Evolutionary conservation across 2,329 filamentous ascomycete genomes (phyloP).

Genomic region (Nigrograna mackinnonii): DNA sequence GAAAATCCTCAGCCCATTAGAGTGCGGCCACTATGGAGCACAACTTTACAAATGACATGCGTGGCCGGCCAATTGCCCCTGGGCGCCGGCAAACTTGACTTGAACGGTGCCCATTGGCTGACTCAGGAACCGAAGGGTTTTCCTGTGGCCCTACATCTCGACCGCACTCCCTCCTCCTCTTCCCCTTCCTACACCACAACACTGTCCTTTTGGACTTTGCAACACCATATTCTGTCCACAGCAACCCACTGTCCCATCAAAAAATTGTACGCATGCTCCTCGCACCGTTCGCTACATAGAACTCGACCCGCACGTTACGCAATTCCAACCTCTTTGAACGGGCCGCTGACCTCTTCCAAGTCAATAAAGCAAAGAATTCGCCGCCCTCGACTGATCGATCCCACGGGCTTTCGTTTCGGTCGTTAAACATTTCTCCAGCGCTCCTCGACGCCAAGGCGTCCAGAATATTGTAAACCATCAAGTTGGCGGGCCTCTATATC

Average conservation of each 20-base stretch:
- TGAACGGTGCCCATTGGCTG: too few relatives aligned
- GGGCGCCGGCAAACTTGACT: too few relatives aligned
- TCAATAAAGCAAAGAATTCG: neutral
- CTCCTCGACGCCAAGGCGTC: conserved; percentile 44
- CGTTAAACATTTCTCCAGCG: conserved; percentile 15
- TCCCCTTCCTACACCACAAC: conserved; percentile 6
- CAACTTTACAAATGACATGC: too few relatives aligned
- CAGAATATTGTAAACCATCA: conserved; percentile 64
- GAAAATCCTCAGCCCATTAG: too few relatives aligned
- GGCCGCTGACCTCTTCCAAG: neutral
- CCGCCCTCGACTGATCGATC: conserved; percentile 24
- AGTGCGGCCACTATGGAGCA: too few relatives aligned
- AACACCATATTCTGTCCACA: neutral
- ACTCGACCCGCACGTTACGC: neutral
- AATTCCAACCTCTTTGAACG: too few relatives aligned
- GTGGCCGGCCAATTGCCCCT: too few relatives aligned
- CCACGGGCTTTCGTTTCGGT: conserved; percentile 19
- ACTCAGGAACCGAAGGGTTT: too few relatives aligned
- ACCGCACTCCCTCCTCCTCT: neutral
- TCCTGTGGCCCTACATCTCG: neutral
- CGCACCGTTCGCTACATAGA: too few relatives aligned
- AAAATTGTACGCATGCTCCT: conserved; percentile 6
- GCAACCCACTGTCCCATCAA: neutral
- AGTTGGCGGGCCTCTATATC: conserved; percentile 87
- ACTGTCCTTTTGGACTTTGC: conserved; percentile 12